Evolutionary conservation across 805 yeast species (phyloP), one percentile per base, ranked within the genome.

Genomic region (Candida endomychidarum): DNA sequence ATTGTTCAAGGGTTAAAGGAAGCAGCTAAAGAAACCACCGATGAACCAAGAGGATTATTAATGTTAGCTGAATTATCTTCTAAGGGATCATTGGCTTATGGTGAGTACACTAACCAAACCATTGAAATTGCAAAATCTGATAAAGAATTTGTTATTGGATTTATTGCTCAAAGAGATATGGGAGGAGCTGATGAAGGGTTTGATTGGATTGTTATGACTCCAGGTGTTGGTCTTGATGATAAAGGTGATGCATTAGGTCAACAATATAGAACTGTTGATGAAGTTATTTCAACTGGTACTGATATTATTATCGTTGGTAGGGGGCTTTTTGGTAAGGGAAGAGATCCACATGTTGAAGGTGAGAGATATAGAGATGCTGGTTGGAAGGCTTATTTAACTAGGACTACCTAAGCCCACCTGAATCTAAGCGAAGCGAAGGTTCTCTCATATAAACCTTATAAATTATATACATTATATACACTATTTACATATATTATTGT

Each of bases 231-330:
- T 2, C 74, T 93, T 38, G 99, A 91, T 58, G 98, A 91, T 58
- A 93, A 84, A 61, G 97, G 98, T 11, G 99, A 93, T 60, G 79
- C 83, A 1, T 74, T 93, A 46, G 99, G 99, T 17, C 99, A 93
- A 63, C 98, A 93, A 65, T 93, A 93, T 64, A 77, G 99, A 61
- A 81, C 96, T 4, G 98, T 91, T 3, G 79, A 78, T 48, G 87
- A 85, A 45, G 99, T 89, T 17, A 72, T 91, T 9, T 57, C 77
- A 10, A 78, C 84, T 1, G 98, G 98, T n/a, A 76, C 95, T 2
- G 99, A 93, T 61, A 77, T 93, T 37, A 90, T 93, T 43, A 93
- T 93, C 60, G 99, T 93, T n/a, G 99, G 99, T 8, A 80, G 99
- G 65, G 99, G 99, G 0, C 72, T 93, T 41, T 89, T 86, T 60